A percentile compares a stretch with the other conserved stretches of the same genome.
Conservation (phyloP, 2,329 filamentous ascomycete species). For the Penicillium corylophilum region DNA sequence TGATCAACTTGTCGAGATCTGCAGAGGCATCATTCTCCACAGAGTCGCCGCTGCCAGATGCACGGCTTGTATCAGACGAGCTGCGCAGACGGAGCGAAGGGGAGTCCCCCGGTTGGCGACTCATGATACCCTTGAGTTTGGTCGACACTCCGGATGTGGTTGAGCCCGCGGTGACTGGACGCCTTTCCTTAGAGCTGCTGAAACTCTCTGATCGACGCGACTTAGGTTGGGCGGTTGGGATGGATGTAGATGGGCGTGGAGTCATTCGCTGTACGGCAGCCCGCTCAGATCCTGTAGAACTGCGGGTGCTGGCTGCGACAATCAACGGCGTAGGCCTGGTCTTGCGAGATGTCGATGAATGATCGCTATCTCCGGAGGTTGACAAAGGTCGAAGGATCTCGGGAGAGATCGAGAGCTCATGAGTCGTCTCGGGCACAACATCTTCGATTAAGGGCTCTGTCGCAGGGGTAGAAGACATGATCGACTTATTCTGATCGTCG, state of each 20-base stretch:
- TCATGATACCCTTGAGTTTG: conserved; percentile 46
- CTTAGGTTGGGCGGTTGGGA: conserved; percentile 27
- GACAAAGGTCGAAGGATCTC: conserved; percentile 26
- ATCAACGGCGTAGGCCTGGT: conserved; percentile 27
- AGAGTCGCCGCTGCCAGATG: conserved; percentile 30
- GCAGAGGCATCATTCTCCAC: conserved; percentile 55
- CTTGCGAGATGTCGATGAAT: conserved; percentile 29
- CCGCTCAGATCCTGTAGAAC: conserved; percentile 31
- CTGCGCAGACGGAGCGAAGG: conserved; percentile 32
- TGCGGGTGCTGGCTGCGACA: conserved; percentile 23
- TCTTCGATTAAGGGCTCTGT: conserved; percentile 1
- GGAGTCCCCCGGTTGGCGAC: conserved; percentile 29
- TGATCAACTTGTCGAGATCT: conserved; percentile 75
- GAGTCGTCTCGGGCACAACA: not conserved
- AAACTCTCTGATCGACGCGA: conserved; percentile 42
- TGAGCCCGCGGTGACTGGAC: conserved; percentile 42
- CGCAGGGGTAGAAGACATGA: conserved; percentile 10
- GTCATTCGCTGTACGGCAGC: conserved; percentile 43
- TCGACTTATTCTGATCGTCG: conserved; percentile 15
- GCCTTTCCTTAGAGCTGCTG: conserved; percentile 37
- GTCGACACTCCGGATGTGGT: conserved; percentile 41
- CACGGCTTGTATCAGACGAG: conserved; percentile 38
- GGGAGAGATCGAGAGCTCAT: not conserved
- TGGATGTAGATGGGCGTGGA: conserved; percentile 31
- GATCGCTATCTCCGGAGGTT: conserved; percentile 29